Percentiles rank a stretch among this genome's conserved stretches.
Conservation (phyloP, 257 asterid genomes). For the Solanum medicagineum region DNA sequence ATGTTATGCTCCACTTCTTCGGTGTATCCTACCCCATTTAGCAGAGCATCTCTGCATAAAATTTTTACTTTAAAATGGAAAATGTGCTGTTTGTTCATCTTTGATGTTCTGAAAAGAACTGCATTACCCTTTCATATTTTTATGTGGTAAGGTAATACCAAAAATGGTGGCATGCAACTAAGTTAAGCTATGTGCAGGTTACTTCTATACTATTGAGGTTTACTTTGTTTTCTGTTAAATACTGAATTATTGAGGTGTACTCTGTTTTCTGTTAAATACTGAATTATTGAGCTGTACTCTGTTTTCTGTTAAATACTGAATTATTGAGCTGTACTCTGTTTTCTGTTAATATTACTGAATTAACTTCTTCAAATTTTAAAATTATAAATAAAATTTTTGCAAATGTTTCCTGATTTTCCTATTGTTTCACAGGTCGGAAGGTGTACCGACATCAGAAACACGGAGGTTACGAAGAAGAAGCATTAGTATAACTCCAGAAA, state of each 20-base stretch:
- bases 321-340: no score
- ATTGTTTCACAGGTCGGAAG: slow-evolving; percentile 62
- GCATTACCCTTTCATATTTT: not conserved
- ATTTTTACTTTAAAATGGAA: not conserved
- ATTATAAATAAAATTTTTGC: not conserved
- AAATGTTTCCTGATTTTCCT: not conserved
- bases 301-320: no score
- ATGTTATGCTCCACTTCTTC: not conserved
- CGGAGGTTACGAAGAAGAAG: slow-evolving; percentile 85
- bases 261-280: not conserved
- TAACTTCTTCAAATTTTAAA: not conserved
- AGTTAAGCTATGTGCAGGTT: not conserved
- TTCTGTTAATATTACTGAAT: no score
- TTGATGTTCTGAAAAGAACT: not conserved
- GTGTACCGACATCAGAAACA: slow-evolving; percentile 62
- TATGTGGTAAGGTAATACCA: not conserved
- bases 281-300: not conserved
- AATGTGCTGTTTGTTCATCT: not conserved
- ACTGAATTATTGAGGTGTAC: not conserved
- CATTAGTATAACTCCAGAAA: slow-evolving; percentile 92
- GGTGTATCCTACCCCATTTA: not conserved
- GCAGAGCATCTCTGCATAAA: not conserved
- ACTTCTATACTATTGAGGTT: not conserved
- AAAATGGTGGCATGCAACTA: not conserved
- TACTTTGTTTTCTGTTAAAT: not conserved